A percentile compares a stretch with the other conserved stretches of the same genome.
Conservation (phyloP, 768 basidiomycete genomes). For the Heimioporus sp. region DNA sequence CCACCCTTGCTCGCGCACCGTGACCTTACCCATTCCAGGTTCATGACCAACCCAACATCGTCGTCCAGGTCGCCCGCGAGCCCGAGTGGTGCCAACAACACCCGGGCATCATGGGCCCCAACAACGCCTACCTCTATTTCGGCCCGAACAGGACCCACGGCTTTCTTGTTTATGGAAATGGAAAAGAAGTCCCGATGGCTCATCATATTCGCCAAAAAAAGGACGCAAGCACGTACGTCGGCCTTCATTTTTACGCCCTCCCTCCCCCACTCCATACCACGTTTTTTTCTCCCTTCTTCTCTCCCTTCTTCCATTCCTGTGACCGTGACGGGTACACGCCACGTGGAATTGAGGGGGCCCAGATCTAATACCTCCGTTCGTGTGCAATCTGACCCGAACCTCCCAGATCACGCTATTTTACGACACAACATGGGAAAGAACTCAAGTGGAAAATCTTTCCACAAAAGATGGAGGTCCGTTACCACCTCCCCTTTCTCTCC, state of each 20-base stretch:
- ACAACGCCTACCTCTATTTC: constrained; percentile 71
- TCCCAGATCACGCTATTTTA: constrained; percentile 75
- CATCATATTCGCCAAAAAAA: constrained; percentile 55
- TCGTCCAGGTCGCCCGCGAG: constrained; percentile 66
- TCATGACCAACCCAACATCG: constrained; percentile 54
- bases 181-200: constrained; percentile 54
- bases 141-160: constrained; percentile 63
- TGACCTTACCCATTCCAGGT: constrained; percentile 36
- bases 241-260: neutral
- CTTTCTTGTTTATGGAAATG: constrained; percentile 68
- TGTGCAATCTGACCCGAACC: neutral
- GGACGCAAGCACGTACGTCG: constrained; percentile 62
- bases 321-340: neutral
- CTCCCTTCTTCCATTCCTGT: neutral
- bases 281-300: neutral
- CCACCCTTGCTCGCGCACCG: neutral
- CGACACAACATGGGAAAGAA: constrained; percentile 62
- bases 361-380: neutral
- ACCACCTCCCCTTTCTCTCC: neutral
- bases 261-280: neutral
- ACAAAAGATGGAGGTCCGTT: constrained; percentile 64
- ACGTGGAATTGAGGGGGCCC: neutral
- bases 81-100: constrained; percentile 65
- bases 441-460: constrained; percentile 72
- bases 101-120: constrained; percentile 77